Percentiles rank a stretch among this genome's conserved stretches.
phyloP scores from a whole-genome alignment of 257 asterid genomes.

The Fraxinus americana region DNA sequence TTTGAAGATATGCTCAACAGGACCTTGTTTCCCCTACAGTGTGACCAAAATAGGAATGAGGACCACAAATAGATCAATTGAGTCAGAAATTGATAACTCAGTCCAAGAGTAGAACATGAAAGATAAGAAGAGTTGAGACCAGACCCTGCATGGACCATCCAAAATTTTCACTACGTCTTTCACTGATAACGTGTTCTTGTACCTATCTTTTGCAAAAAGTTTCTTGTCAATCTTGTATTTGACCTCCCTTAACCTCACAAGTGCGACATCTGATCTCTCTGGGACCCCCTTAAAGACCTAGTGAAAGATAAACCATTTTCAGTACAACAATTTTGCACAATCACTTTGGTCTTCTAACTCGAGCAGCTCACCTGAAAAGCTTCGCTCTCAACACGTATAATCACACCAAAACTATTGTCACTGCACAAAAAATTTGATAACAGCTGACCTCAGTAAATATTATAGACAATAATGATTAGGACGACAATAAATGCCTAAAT shows the following conservation, averaged over 20 bases:
- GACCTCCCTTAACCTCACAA: conserved; percentile 87
- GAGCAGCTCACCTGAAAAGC: conserved; percentile 73
- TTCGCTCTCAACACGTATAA: conserved; percentile 95
- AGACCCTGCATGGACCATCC: conserved; percentile 90
- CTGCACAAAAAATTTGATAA: conserved; percentile 43
- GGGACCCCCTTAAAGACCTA: conserved; percentile 96
- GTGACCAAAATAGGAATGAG: conserved; percentile 10
- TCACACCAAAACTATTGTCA: conserved; percentile 87
- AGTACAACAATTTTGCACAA: conserved; percentile 20
- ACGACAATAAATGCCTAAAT: neutral
- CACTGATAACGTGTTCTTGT: conserved; percentile 68
- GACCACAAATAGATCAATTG: conserved; percentile 20
- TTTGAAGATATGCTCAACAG: conserved; percentile 78
- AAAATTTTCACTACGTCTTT: conserved; percentile 87
- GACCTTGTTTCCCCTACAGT: conserved; percentile 87
- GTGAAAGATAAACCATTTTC: conserved; percentile 25
- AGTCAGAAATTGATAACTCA: conserved; percentile 4
- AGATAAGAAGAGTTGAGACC: conserved; percentile 23
- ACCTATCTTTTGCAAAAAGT: conserved; percentile 65
- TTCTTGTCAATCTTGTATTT: conserved; percentile 80
- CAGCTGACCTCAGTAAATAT: neutral
- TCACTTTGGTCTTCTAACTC: conserved; percentile 2
- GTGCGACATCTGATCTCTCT: conserved; percentile 88
- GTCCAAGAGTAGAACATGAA: conserved; percentile 9
- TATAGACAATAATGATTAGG: neutral